Base-by-base conservation (phyloP, 805 yeast species). In the Saturnispora zaruensis region DNA sequence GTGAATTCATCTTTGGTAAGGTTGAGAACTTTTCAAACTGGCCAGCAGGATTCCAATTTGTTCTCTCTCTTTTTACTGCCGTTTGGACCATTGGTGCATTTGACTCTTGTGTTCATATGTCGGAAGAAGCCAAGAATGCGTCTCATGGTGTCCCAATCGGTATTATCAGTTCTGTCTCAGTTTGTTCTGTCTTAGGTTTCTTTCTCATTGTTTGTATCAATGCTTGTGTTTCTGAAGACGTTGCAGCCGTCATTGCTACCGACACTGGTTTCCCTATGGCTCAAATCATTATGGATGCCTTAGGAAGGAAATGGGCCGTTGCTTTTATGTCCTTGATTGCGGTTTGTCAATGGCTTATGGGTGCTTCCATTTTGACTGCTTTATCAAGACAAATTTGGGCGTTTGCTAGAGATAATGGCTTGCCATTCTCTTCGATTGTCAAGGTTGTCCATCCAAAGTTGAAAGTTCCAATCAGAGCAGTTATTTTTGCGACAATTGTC, bases 31-130 rank as follows among this genome's bases (percentile, higher is more conserved):
- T 71, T 53, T 78, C 86, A 7, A 83, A 78, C 24, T 81, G 76
- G 72, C 82, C 84, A 18, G 69, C 71, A 45, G 86, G 86, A 49
- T 69, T 80, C 48, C 74, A 82, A 28, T 69, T 78, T 58, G 63
- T 81, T 51, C 71, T 78, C 71, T 70, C 79, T 6, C 78, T 79
- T 62, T 62, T 78, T 58, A 79, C 83, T 18, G 81, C 76, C 38
- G 76, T 78, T 52, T 79, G 84, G 84, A 78, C 83, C 37, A 81
- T 83, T 86, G 75, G 83, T 44, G 88, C 87, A 20, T 84, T 80
- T 60, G 88, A 83, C 60, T 79, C 85, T 24, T 84, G 88, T 0
- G 83, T 82, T 68, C 88, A 84, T 59, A 67, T 83, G 54, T 73
- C 85, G 16, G 90, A 83, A 65, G 89, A 83, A 59, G 77, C 83